Percentiles rank a stretch among this genome's conserved stretches.
Conservation (phyloP, 2,329 filamentous ascomycete species). For the Capronia americana region DNA sequence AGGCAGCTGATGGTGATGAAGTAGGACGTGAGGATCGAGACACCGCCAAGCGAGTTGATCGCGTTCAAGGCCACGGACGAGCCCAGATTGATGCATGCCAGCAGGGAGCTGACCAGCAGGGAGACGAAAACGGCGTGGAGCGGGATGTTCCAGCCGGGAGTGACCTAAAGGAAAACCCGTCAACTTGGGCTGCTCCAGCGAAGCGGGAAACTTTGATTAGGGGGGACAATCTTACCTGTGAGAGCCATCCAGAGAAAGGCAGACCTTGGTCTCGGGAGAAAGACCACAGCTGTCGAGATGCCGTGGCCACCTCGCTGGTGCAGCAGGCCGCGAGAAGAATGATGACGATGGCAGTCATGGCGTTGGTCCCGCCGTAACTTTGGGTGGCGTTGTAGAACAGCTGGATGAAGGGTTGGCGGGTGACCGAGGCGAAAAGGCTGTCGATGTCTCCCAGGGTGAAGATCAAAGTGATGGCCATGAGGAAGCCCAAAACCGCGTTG, state of each 20-base stretch:
- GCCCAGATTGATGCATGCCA: slow-evolving; percentile 46
- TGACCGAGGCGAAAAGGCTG: slow-evolving; percentile 48
- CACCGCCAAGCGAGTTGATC: slow-evolving; percentile 48
- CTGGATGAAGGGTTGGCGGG: slow-evolving; percentile 57
- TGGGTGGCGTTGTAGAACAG: slow-evolving; percentile 56
- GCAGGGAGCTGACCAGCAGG: slow-evolving; percentile 52
- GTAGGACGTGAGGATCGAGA: slow-evolving; percentile 47
- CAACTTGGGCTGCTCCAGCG: neutral
- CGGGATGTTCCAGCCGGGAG: slow-evolving; percentile 48
- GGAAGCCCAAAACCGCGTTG: slow-evolving; percentile 56
- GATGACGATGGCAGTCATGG: slow-evolving; percentile 55
- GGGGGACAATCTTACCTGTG: slow-evolving; percentile 1
- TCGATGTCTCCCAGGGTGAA: slow-evolving; percentile 50
- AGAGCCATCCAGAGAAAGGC: slow-evolving; percentile 36
- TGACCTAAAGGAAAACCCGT: slow-evolving; percentile 11
- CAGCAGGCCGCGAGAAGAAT: slow-evolving; percentile 54
- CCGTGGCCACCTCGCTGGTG: slow-evolving; percentile 63
- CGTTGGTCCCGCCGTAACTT: slow-evolving; percentile 52
- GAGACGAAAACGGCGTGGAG: slow-evolving; percentile 46
- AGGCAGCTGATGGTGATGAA: slow-evolving; percentile 53
- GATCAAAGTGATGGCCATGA: slow-evolving; percentile 53
- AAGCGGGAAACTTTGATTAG: neutral
- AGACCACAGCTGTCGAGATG: slow-evolving; percentile 64
- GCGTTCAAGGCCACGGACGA: slow-evolving; percentile 50
- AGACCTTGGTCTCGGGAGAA: slow-evolving; percentile 56